These are phyloP conservation scores for Fraxinus greggii DNA, from an alignment of 305 asterid genomes.

Conservation along the genomic window DNA sequence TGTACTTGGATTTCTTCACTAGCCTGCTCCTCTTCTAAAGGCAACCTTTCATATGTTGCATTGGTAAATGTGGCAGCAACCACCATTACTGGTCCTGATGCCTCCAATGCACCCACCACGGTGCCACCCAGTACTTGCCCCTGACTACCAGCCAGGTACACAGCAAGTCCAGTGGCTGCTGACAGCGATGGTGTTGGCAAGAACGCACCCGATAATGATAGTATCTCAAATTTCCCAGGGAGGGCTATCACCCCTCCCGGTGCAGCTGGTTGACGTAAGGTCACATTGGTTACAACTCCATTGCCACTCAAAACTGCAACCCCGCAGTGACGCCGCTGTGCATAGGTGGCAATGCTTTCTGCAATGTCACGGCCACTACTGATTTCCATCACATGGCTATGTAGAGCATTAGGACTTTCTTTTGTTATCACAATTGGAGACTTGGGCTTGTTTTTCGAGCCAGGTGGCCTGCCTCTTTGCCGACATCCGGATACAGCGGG, in stretches of 20 bases:
- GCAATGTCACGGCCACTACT: constrained; percentile 49
- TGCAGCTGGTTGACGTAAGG: constrained; percentile 58
- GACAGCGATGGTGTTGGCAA: constrained; percentile 69
- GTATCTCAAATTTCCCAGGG: constrained; percentile 70
- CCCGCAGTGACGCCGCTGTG: constrained; percentile 63
- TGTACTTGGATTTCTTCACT: constrained; percentile 35
- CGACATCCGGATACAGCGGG: constrained; percentile 50
- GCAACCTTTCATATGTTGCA: constrained; percentile 74
- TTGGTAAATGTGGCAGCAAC: constrained; percentile 74
- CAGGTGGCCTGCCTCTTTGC: constrained; percentile 73
- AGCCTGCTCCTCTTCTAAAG: constrained; percentile 48
- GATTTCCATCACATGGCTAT: constrained; percentile 76
- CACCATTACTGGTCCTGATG: constrained; percentile 86
- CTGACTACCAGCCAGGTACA: constrained; percentile 78
- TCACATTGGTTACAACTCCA: constrained; percentile 64
- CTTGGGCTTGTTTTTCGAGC: constrained; percentile 69
- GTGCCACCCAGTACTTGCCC: constrained; percentile 88
- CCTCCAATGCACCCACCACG: constrained; percentile 56
- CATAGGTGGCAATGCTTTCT: constrained; percentile 53
- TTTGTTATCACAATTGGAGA: constrained; percentile 69
- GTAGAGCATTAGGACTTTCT: constrained; percentile 74
- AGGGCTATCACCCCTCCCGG: constrained; percentile 58
- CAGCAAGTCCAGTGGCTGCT: constrained; percentile 59
- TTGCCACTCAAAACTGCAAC: constrained; percentile 72
- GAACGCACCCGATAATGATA: constrained; percentile 72